Conservation (phyloP, 2,329 filamentous ascomycete genomes). For the Ascochyta clinopodiicola region DNA sequence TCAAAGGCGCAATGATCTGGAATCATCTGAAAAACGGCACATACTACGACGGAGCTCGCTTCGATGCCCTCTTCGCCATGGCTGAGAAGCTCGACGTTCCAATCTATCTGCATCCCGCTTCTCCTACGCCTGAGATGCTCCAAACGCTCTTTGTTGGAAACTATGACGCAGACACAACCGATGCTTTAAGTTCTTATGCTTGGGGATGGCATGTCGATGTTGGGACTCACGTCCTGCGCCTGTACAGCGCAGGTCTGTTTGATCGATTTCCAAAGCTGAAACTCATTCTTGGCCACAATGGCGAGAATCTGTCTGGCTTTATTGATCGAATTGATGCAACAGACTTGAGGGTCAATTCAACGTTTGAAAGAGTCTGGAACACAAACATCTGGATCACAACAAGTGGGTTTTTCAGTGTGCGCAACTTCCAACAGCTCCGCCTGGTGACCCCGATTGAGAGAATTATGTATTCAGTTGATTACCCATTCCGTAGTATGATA, state of each 20-base stretch:
- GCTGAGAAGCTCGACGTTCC: slow-evolving; percentile 38
- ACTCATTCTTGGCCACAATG: slow-evolving; percentile 56
- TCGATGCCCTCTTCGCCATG: slow-evolving; percentile 50
- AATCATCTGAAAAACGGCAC: slow-evolving; percentile 42
- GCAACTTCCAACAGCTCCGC: too few relatives aligned
- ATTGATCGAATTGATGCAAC: slow-evolving; percentile 48
- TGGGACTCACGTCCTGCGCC: slow-evolving; percentile 62
- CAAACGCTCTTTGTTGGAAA: too few relatives aligned
- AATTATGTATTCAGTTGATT: too few relatives aligned
- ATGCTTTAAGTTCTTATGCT: slow-evolving; percentile 3
- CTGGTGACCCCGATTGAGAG: too few relatives aligned
- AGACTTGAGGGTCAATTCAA: slow-evolving; percentile 35
- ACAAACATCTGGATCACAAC: too few relatives aligned
- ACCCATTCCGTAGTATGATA: too few relatives aligned
- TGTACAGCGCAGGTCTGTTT: slow-evolving; percentile 59
- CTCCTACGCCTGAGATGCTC: too few relatives aligned
- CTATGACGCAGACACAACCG: too few relatives aligned
- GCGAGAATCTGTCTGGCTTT: slow-evolving; percentile 58
- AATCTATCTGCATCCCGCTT: too few relatives aligned
- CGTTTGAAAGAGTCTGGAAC: too few relatives aligned
- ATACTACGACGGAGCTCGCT: slow-evolving; percentile 56
- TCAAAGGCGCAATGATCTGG: slow-evolving; percentile 55
- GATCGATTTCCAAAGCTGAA: slow-evolving; percentile 56
- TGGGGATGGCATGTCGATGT: slow-evolving; percentile 66
- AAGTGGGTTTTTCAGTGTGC: too few relatives aligned